Base-by-base conservation (phyloP, 2,329 filamentous ascomycete species). In the Neoascochyta sp. region DNA sequence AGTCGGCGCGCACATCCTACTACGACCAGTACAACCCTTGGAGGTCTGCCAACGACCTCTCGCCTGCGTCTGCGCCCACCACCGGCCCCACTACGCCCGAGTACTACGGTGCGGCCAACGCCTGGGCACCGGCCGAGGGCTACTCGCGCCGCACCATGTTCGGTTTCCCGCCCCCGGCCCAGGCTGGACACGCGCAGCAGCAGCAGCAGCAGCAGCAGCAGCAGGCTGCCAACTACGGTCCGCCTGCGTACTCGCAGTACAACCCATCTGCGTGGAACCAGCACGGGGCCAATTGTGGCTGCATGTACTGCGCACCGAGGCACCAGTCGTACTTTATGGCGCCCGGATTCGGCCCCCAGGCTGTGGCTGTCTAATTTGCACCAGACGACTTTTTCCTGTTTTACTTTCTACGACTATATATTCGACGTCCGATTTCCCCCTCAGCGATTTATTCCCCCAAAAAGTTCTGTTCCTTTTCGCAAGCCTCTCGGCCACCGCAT, bases 11-110 rank as follows among this genome's bases (percentile, higher is more conserved):
- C 37, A 36, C 54, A 4, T 55, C 63, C 16, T 67, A 63, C 57
- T 64, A 60, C 37, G 42, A 52, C 5, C 57, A 61, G 36, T 64
- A 63, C 51, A 65, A 69, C 39, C 61, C 64, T 15, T 69, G 66
- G 60, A 60, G 58, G 36, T 55, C 60, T 36, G 49, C 47, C 50
- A 71, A 37, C 57, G 62, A 65, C 13, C 52, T 67, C 36, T 75
- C 73, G 25, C 73, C 73, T 37, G 66, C 69, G n/a, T 75, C 72
- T 16, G 70, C 70, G 24, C 69, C 71, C 10, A 70, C 72, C 36
- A 74, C 72, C 19, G 71, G 70, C 22, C 67, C 73, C 13, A 69
- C 68, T 27, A 75, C 73, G 22, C 73, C 73, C 11, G 73, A 75
- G 39, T 73, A 73, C 45, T 65, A 70, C 52, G 69, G 66, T 34